Conservation (phyloP, 345 rosid species). For the Rhizophora apiculata region DNA sequence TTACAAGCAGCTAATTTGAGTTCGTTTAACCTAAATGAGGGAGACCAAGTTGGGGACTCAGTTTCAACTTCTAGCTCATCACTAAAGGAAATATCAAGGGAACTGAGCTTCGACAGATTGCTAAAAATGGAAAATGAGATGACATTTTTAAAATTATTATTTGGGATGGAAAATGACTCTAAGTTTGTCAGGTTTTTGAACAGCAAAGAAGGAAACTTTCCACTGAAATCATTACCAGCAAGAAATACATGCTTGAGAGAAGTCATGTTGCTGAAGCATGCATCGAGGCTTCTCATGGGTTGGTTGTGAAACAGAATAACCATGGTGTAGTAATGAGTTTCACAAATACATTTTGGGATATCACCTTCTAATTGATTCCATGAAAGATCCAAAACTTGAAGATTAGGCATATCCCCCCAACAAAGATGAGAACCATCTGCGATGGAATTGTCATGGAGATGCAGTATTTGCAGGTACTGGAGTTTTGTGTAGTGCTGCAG, state of each 20-base stretch:
- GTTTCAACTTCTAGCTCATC: background rate
- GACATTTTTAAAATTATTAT: background rate
- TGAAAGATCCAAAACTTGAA: constrained; percentile 7
- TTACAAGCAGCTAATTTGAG: constrained; percentile 17
- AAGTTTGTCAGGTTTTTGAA: constrained; percentile 16
- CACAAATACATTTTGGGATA: too few relatives aligned
- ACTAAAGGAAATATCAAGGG: constrained; percentile 15
- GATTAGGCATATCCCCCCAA: background rate
- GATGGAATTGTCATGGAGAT: constrained; percentile 6
- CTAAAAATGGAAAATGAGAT: constrained; percentile 10
- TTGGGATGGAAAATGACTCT: background rate
- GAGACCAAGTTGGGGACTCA: constrained; percentile 5
- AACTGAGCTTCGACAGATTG: constrained; percentile 7
- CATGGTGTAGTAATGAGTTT: too few relatives aligned
- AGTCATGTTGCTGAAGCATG: constrained; percentile 4
- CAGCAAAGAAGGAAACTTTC: constrained; percentile 4
- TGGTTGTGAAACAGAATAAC: too few relatives aligned
- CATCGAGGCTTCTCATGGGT: too few relatives aligned
- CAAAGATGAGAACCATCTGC: constrained; percentile 7
- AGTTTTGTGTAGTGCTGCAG: constrained; percentile 8
- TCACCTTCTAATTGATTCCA: background rate
- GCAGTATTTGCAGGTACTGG: background rate
- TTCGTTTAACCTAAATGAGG: constrained; percentile 3
- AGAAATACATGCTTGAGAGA: background rate
- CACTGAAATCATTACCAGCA: constrained; percentile 4